A percentile compares a stretch with the other conserved stretches of the same genome.
Conservation (phyloP, 169 alveolate genomes). For the Plasmodium gonderi region DNA sequence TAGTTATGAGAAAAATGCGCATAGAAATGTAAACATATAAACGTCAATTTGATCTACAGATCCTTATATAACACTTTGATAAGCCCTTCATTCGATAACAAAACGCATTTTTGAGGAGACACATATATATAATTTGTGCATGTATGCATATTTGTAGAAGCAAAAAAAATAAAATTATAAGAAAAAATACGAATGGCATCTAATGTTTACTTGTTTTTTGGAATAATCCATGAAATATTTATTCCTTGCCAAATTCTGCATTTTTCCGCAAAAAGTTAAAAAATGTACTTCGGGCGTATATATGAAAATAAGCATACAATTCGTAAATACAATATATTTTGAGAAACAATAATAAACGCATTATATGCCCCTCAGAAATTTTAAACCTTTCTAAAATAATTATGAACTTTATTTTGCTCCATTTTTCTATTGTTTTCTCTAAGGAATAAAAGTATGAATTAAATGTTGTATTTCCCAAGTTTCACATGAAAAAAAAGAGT, state of each 20-base stretch:
- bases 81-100: neutral
- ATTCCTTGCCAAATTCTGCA: slow-evolving; percentile 4
- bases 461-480: slow-evolving; percentile 2
- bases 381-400: slow-evolving; percentile 58
- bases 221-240: slow-evolving; percentile 67
- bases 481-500: neutral
- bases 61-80: neutral
- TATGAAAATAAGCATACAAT: neutral
- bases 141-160: neutral
- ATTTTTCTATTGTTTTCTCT: slow-evolving; percentile 55
- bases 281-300: neutral
- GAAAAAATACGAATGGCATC: neutral
- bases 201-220: slow-evolving; percentile 25
- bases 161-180: neutral
- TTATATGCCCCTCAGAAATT: neutral
- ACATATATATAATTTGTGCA: neutral
- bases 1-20: neutral
- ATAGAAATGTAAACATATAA: slow-evolving; percentile 1
- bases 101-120: neutral
- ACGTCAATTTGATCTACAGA: neutral
- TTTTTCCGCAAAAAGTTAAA: neutral
- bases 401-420: slow-evolving; percentile 28
- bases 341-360: neutral
- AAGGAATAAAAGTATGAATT: neutral
- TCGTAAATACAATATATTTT: neutral